Evolutionary conservation across 225 moss, liverwort and hornwort species (phyloP).

Genomic region (Pseudoscleropodium purum): DNA sequence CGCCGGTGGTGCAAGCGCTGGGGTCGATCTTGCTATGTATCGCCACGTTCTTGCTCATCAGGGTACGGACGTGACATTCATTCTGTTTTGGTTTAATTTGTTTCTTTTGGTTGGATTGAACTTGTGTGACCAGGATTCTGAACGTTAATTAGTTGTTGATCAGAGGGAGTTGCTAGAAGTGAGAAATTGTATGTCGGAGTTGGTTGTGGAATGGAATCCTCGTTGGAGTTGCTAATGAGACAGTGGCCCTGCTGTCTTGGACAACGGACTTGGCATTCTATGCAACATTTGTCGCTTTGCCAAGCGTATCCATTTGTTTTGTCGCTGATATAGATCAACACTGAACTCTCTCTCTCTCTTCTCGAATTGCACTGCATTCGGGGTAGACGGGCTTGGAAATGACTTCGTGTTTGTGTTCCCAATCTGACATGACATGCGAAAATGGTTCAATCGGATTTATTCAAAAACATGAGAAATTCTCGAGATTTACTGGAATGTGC

Average conservation of each 20-base stretch:
- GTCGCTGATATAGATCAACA: background rate
- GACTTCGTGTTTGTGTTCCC: too few species aligned
- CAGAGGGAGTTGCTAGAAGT: background rate
- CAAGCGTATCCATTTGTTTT: background rate
- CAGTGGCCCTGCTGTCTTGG: background rate
- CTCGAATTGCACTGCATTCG: background rate
- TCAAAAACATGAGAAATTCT: background rate
- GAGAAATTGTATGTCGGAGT: too few species aligned
- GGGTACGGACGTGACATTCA: background rate
- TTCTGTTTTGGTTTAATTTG: background rate
- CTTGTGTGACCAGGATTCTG: background rate
- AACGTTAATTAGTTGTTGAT: background rate
- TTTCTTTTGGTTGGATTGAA: too few species aligned
- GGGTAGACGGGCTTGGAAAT: background rate
- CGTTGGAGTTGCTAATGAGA: background rate
- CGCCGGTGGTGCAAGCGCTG: slow-evolving; percentile 43
- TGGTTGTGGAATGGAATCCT: background rate
- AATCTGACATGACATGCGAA: too few species aligned
- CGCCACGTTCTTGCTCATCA: slow-evolving; percentile 36
- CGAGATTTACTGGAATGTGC: too few species aligned
- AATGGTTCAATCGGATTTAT: background rate
- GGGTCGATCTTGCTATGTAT: slow-evolving; percentile 52
- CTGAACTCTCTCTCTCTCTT: background rate
- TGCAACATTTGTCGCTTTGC: background rate
- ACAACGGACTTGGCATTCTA: background rate